Percentiles rank a stretch among this genome's conserved stretches.
Evolutionary conservation across 1,139 yeast species (phyloP).

Genomic region (Suhomyces atakaporum): DNA sequence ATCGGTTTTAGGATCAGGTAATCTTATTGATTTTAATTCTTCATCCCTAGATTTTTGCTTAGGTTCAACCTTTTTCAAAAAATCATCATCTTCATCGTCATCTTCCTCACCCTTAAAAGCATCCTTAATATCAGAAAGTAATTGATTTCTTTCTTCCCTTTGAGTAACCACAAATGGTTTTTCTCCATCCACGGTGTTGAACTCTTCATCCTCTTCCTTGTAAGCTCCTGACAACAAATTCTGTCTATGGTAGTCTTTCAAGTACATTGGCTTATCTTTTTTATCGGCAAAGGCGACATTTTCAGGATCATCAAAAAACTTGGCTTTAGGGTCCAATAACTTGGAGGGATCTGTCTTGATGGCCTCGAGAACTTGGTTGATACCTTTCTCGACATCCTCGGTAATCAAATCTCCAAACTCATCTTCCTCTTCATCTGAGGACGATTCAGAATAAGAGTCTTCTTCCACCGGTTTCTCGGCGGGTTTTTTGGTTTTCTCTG

Average conservation of each 20-base stretch:
- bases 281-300: conserved; percentile 27
- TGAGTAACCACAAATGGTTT: conserved; percentile 74
- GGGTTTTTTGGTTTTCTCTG: conserved; percentile 11
- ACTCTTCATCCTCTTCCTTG: conserved; percentile 50
- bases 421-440: conserved; percentile 78
- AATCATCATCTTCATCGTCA: conserved; percentile 44
- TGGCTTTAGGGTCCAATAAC: conserved; percentile 64
- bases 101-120: conserved; percentile 56
- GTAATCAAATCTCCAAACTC: conserved; percentile 88
- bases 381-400: conserved; percentile 80
- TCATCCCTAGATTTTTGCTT: conserved; percentile 14
- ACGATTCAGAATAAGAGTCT: conserved; percentile 24
- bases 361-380: conserved; percentile 69
- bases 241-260: conserved; percentile 91
- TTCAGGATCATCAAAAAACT: conserved; percentile 70
- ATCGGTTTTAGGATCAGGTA: conserved; percentile 72
- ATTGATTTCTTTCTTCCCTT: conserved; percentile 68
- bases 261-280: conserved; percentile 75
- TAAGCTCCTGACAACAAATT: conserved; percentile 66
- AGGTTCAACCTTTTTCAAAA: conserved; percentile 57
- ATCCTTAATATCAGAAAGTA: conserved; percentile 72
- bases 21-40: conserved; percentile 23
- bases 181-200: conserved; percentile 55
- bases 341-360: conserved; percentile 65
- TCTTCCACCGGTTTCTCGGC: conserved; percentile 11